Evolutionary conservation across 1,139 yeast genomes (phyloP), one percentile per base, ranked within the genome.

Genomic region (Candida sojae): DNA sequence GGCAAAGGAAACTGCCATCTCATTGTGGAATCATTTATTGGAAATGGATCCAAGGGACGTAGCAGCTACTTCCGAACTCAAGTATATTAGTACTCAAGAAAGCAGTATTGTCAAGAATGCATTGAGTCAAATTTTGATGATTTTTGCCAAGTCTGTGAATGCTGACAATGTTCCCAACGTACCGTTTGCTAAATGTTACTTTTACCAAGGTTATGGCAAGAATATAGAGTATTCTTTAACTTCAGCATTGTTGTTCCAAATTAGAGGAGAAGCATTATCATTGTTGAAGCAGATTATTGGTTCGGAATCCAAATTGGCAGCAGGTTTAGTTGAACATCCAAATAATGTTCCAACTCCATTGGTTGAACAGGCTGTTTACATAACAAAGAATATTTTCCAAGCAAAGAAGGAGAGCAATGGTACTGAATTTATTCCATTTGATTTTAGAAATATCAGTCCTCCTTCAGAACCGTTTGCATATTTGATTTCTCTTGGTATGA

Each of bases 381-480:
- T 80, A 10, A 61, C 73, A 17, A 64, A 66, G 43, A 62, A 68
- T 35, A 63, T 70, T 5, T 71, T 65, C 50, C 59, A 50, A 56
- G 61, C 47, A 55, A 63, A 46, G 49, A 64, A 46, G 54, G 68
- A 54, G 51, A 55, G 29, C 44, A 45, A 12, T 71, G 77, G 35
- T 54, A 67, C 43, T 49, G 77, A 54, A 2, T 69, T 69, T 41
- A 71, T 75, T 44, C 79, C 81, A 6, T 67, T 84, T 31, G 63
- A 71, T 13, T 73, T 81, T 68, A 66, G 68, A 38, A 72, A 74
- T 39, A 80, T 82, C 3, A 63, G 74, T 5, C 84, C 85, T 9
- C 77, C 88, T 0, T 68, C 70, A n/a, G 71, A 71, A 8, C 79
- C 81, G 54, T 63, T 79, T 7, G 71, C 75, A 5, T 81, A 78